phyloP scores from a whole-genome alignment of 768 basidiomycete genomes.

The Tulasnella sp. region DNA sequence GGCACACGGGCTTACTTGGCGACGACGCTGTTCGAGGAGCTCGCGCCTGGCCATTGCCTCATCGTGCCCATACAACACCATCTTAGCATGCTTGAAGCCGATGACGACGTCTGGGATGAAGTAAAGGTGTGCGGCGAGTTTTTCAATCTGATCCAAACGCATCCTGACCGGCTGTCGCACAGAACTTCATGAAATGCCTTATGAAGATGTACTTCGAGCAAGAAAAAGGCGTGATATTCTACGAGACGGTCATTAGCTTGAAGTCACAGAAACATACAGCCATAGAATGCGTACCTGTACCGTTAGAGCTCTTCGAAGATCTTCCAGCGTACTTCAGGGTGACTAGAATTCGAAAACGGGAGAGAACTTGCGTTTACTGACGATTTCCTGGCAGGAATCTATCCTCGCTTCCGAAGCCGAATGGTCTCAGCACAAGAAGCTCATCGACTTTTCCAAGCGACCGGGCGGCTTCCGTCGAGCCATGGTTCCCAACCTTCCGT shows the following conservation, averaged over 20 bases:
- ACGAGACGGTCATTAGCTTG: slow-evolving; percentile 80
- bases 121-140: slow-evolving; percentile 47
- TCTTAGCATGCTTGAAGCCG: slow-evolving; percentile 79
- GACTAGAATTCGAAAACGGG: slow-evolving; percentile 12
- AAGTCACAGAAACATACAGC: slow-evolving; percentile 83
- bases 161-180: neutral
- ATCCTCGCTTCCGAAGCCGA: slow-evolving; percentile 87
- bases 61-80: slow-evolving; percentile 96
- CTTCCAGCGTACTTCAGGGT: slow-evolving; percentile 93
- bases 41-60: slow-evolving; percentile 84
- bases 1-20: slow-evolving; percentile 87
- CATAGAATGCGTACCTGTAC: slow-evolving; percentile 89
- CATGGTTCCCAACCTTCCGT: slow-evolving; percentile 94
- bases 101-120: slow-evolving; percentile 99
- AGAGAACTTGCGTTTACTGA: neutral
- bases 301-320: slow-evolving; percentile 77
- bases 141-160: slow-evolving; percentile 7
- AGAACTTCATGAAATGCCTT: slow-evolving; percentile 82
- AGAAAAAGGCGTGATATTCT: slow-evolving; percentile 90
- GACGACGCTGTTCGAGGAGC: slow-evolving; percentile 75
- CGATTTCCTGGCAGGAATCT: slow-evolving; percentile 52
- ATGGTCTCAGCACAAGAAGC: slow-evolving; percentile 97
- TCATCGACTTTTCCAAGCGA: slow-evolving; percentile 83
- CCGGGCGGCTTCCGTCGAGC: slow-evolving; percentile 90
- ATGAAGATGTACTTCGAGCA: slow-evolving; percentile 92